A percentile compares a stretch with the other conserved stretches of the same genome.
These are phyloP conservation scores for Saccharomycopsis fodiens DNA, from an alignment of 805 yeast genomes.

Conservation along the genomic window DNA sequence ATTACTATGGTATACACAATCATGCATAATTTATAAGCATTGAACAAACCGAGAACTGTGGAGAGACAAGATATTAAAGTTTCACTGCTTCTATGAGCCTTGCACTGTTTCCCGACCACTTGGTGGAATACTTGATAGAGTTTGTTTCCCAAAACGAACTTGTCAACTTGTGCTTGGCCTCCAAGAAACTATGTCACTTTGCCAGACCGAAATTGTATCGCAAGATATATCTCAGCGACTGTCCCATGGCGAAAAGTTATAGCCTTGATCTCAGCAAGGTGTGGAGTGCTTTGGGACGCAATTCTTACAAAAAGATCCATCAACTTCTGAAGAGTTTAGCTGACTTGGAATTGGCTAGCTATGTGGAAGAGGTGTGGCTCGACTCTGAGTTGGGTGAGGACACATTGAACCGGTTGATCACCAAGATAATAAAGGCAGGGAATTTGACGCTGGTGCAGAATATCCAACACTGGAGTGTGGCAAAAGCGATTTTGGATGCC, in stretches of 20 bases:
- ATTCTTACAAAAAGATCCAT: neutral
- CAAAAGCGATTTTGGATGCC: neutral
- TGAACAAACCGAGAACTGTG: too few relatives aligned
- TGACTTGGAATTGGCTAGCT: neutral
- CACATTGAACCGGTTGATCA: neutral
- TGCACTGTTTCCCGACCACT: conserved; percentile 2
- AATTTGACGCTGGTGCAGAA: conserved; percentile 1
- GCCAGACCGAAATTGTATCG: conserved; percentile 3
- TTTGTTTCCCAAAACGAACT: conserved; percentile 8
- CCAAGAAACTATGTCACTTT: neutral
- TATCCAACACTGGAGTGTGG: neutral
- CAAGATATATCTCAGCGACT: conserved; percentile 9
- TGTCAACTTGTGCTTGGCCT: neutral
- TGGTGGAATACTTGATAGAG: conserved; percentile 10
- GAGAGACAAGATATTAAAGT: too few relatives aligned
- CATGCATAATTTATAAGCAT: too few relatives aligned
- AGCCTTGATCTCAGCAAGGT: neutral
- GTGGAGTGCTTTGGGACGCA: conserved; percentile 8
- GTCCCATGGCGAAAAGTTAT: neutral
- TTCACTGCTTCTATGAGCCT: too few relatives aligned
- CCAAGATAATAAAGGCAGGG: neutral
- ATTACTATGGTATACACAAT: too few relatives aligned
- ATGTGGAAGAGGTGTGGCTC: conserved; percentile 16
- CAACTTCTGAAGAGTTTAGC: neutral
- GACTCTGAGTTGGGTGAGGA: conserved; percentile 13